phyloP scores from a whole-genome alignment of 345 rosid species.

The Turnera subulata region DNA sequence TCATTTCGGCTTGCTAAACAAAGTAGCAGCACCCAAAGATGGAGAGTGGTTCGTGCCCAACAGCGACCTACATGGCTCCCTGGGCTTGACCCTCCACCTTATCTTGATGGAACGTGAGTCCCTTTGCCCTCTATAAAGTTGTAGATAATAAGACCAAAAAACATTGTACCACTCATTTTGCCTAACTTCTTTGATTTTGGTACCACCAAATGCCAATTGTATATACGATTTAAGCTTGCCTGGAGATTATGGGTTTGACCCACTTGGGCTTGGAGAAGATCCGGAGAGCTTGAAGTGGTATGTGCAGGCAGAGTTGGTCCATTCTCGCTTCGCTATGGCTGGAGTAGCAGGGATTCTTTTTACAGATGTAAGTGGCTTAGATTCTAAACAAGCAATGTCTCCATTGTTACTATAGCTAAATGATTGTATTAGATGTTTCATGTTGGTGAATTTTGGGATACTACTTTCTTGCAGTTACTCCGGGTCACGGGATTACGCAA shows the following conservation, averaged over 20 bases:
- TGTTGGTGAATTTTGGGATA: not conserved
- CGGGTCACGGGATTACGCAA: constrained; percentile 63
- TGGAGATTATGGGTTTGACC: constrained; percentile 93
- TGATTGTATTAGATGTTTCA: not conserved
- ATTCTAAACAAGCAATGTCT: not conserved
- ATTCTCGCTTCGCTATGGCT: constrained; percentile 87
- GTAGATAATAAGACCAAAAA: not conserved
- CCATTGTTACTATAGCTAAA: too few relatives aligned
- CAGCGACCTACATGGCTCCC: constrained; percentile 95
- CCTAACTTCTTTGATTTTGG: not conserved
- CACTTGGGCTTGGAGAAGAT: constrained; percentile 89
- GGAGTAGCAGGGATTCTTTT: constrained; percentile 92
- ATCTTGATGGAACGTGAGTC: constrained; percentile 85
- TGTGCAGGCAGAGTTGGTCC: constrained; percentile 94
- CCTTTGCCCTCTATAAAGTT: not conserved
- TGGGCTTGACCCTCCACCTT: constrained; percentile 82
- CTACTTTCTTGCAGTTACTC: constrained; percentile 47
- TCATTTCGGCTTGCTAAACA: constrained; percentile 18
- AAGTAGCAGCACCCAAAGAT: not conserved
- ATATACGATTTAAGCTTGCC: constrained; percentile 39
- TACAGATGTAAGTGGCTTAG: constrained; percentile 57
- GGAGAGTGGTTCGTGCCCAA: constrained; percentile 36
- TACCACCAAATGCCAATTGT: too few relatives aligned
- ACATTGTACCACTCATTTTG: not conserved
- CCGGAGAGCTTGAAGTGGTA: constrained; percentile 90